Percentiles rank a stretch among this genome's conserved stretches.
Conservation (phyloP, 2,329 filamentous ascomycete species). For the Grosmannia huntii region DNA sequence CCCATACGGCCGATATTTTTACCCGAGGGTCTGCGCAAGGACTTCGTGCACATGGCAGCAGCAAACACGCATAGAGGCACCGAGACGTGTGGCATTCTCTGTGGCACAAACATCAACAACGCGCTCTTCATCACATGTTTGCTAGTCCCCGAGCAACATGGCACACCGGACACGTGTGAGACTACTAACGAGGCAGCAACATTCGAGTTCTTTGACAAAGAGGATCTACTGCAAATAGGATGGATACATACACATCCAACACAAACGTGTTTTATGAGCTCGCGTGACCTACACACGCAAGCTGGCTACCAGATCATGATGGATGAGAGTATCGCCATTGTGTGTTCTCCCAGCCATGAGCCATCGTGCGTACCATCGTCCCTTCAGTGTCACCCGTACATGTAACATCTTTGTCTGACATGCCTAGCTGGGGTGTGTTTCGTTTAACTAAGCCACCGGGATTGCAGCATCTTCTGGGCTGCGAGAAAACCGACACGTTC, state of each 20-base stretch:
- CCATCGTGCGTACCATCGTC: slow-evolving; percentile 47
- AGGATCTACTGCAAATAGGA: slow-evolving; percentile 75
- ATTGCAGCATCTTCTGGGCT: slow-evolving; percentile 70
- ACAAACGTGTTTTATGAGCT: slow-evolving; percentile 97
- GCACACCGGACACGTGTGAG: slow-evolving; percentile 88
- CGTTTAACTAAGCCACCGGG: slow-evolving; percentile 88
- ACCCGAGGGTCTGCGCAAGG: slow-evolving; percentile 57
- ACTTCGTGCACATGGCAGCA: slow-evolving; percentile 62
- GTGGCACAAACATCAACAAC: slow-evolving; percentile 81
- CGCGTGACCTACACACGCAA: slow-evolving; percentile 84
- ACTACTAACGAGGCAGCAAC: slow-evolving; percentile 75
- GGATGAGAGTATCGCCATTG: slow-evolving; percentile 90
- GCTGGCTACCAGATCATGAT: slow-evolving; percentile 93
- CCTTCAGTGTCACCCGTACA: neutral
- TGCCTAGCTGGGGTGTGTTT: slow-evolving; percentile 71
- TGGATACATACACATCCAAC: slow-evolving; percentile 98
- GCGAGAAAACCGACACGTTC: slow-evolving; percentile 67
- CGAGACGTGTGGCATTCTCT: slow-evolving; percentile 91
- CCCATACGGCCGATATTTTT: slow-evolving; percentile 82
- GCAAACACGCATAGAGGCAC: slow-evolving; percentile 70
- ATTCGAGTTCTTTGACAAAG: slow-evolving; percentile 77
- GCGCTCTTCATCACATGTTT: slow-evolving; percentile 83
- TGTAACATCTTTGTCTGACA: neutral
- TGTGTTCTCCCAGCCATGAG: slow-evolving; percentile 74
- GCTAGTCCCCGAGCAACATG: slow-evolving; percentile 80